phyloP scores from a whole-genome alignment of 257 asterid genomes.

The Solanum neorickii region DNA sequence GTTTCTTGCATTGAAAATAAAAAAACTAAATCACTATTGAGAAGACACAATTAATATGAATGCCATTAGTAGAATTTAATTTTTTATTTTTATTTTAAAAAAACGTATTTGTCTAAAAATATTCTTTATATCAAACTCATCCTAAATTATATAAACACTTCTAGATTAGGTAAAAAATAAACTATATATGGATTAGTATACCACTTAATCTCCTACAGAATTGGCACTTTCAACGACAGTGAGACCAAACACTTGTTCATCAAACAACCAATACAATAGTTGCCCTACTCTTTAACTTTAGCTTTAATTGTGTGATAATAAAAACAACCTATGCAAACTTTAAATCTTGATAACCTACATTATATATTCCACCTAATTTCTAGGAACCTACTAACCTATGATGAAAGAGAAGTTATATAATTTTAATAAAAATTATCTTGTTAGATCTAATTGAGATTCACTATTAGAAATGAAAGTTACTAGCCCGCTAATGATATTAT shows the following conservation, averaged over 20 bases:
- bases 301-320: not conserved
- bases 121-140: not conserved
- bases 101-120: too few species aligned
- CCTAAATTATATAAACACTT: not conserved
- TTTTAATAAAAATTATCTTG: not conserved
- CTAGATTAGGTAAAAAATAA: not conserved
- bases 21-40: too few species aligned
- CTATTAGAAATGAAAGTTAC: too few species aligned
- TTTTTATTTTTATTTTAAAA: too few species aligned
- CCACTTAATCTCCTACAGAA: not conserved
- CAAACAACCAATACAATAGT: not conserved
- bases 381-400: not conserved
- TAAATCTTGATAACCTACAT: not conserved
- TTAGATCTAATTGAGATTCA: not conserved
- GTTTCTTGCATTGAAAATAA: too few species aligned
- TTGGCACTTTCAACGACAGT: slow-evolving; percentile 2
- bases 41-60: too few species aligned
- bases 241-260: slow-evolving; percentile 6
- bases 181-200: not conserved
- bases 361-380: not conserved
- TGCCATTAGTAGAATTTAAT: too few species aligned
- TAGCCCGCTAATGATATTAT: too few species aligned
- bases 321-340: not conserved
- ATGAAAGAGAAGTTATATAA: not conserved
- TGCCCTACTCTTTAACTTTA: not conserved